Percentiles rank a stretch among this genome's conserved stretches.
Conservation (phyloP, 2,329 filamentous ascomycete species). For the Colletotrichum tropicicola region DNA sequence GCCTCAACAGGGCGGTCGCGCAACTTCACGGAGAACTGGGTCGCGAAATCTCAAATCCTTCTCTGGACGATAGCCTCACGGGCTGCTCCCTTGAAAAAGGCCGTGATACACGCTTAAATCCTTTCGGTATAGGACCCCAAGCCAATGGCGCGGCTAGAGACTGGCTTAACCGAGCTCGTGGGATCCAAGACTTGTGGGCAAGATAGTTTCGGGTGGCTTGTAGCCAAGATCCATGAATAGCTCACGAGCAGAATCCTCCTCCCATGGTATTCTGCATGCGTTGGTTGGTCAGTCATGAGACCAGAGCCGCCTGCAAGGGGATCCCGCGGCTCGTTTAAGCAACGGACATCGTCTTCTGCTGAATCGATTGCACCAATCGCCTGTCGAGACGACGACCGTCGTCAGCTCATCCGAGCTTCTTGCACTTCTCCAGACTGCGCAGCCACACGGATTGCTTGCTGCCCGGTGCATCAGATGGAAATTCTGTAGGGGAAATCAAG, state of each 20-base stretch:
- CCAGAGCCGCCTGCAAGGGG: background rate
- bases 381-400: background rate
- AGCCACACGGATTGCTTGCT: slow-evolving; percentile 5
- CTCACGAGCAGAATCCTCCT: background rate
- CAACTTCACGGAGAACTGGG: no score
- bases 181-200: background rate
- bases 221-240: background rate
- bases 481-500: background rate
- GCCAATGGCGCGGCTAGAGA: background rate
- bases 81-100: no score
- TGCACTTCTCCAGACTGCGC: background rate
- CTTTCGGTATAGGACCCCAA: background rate
- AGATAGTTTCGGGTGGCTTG: background rate
- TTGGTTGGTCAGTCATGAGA: background rate
- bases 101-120: no score
- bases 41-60: no score
- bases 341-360: background rate
- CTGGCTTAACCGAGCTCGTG: background rate
- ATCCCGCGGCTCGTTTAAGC: background rate
- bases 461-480: slow-evolving; percentile 16
- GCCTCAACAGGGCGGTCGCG: no score
- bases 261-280: background rate
- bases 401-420: background rate
- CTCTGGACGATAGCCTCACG: no score
- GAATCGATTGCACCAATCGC: background rate